Conservation (phyloP, 352 stramenopile species). For the Phytophthora sp. region DNA sequence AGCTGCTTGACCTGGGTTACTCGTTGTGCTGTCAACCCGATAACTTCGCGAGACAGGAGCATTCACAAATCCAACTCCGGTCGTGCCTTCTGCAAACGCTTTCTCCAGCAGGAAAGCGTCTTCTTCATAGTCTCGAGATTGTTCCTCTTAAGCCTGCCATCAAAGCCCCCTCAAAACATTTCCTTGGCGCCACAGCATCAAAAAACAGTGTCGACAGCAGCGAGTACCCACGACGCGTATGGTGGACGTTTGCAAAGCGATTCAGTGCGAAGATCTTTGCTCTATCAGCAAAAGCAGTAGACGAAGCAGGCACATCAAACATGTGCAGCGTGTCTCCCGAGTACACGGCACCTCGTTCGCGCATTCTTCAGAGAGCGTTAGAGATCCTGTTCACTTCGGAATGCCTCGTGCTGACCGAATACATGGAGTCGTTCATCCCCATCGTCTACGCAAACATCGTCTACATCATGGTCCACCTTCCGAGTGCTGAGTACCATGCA, state of each 20-base stretch:
- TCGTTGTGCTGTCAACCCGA: slow-evolving; percentile 11
- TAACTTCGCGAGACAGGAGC: slow-evolving; percentile 7
- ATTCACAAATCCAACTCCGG: slow-evolving; percentile 15
- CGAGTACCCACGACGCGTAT: too few species aligned
- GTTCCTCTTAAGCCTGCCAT: slow-evolving; percentile 1
- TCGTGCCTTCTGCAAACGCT: slow-evolving; percentile 24
- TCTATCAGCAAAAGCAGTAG: neutral
- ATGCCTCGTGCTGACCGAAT: slow-evolving; percentile 44
- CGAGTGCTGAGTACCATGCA: slow-evolving; percentile 36
- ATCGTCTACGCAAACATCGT: slow-evolving; percentile 33
- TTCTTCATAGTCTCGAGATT: slow-evolving; percentile 11
- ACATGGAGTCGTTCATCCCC: slow-evolving; percentile 41
- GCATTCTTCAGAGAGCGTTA: slow-evolving; percentile 7
- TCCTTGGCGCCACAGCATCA: too few species aligned
- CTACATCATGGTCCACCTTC: slow-evolving; percentile 23
- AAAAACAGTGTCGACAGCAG: too few species aligned
- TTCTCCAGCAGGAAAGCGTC: neutral
- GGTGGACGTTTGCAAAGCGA: neutral
- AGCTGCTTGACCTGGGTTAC: slow-evolving; percentile 4
- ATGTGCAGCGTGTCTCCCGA: neutral
- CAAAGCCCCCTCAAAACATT: slow-evolving; percentile 3
- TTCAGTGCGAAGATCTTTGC: neutral
- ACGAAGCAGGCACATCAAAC: neutral
- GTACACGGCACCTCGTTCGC: neutral
- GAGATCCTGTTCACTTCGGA: slow-evolving; percentile 40